Percentiles rank a stretch among this genome's conserved stretches.
These are phyloP conservation scores for Lepidium aucheri DNA, from an alignment of 345 rosid species.

Conservation along the genomic window DNA sequence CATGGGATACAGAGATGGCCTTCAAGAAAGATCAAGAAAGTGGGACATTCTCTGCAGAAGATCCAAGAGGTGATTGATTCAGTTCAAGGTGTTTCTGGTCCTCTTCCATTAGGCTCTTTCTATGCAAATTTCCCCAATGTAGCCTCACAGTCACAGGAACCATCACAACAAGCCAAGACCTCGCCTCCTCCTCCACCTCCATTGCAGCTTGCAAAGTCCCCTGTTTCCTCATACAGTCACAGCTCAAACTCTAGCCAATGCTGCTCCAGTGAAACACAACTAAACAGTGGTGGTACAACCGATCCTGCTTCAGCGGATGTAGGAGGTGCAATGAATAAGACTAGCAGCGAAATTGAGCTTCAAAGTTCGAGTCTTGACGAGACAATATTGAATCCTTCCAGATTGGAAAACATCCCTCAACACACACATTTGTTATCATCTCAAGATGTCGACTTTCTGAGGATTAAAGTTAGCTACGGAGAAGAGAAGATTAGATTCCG, in stretches of 20 bases:
- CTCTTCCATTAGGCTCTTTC: constrained; percentile 59
- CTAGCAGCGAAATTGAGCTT: constrained; percentile 40
- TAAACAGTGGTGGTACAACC: constrained; percentile 26
- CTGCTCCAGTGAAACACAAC: constrained; percentile 55
- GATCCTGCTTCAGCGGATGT: constrained; percentile 13
- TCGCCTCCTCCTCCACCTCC: neutral
- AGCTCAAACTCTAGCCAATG: constrained; percentile 73
- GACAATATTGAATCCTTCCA: constrained; percentile 26
- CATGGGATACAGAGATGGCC: constrained; percentile 93
- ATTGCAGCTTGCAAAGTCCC: constrained; percentile 33
- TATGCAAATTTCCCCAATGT: constrained; percentile 59
- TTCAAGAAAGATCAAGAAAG: constrained; percentile 92
- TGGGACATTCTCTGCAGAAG: constrained; percentile 77
- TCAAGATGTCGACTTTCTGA: constrained; percentile 40
- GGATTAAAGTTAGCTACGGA: constrained; percentile 58
- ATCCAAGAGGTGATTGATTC: constrained; percentile 76
- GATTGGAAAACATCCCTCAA: constrained; percentile 28
- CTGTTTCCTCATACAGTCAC: constrained; percentile 63
- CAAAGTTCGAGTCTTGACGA: constrained; percentile 39
- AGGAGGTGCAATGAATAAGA: constrained; percentile 26
- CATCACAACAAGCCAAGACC: constrained; percentile 18
- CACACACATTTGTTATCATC: constrained; percentile 17
- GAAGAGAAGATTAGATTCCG: constrained; percentile 66
- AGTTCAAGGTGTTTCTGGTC: constrained; percentile 63
- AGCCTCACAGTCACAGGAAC: constrained; percentile 40